phyloP scores from a whole-genome alignment of 2,329 filamentous ascomycete species.

The Alternaria consortialis region DNA sequence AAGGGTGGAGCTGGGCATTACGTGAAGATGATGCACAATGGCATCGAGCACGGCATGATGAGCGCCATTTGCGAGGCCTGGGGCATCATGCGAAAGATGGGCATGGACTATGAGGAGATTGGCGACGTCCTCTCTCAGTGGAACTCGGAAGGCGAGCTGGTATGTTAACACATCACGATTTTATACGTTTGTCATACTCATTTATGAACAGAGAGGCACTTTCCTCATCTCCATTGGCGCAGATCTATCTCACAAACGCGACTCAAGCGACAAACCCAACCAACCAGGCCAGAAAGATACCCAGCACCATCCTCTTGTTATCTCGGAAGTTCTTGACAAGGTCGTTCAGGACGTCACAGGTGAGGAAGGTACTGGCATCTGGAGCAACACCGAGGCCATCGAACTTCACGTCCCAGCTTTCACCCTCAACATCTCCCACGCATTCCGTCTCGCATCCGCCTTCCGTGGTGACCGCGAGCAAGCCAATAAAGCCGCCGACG shows the following conservation, averaged over 20 bases:
- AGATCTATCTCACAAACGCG: slow-evolving; percentile 66
- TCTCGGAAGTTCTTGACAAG: slow-evolving; percentile 72
- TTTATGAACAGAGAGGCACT: slow-evolving; percentile 56
- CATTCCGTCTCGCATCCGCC: slow-evolving; percentile 69
- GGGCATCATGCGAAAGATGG: slow-evolving; percentile 68
- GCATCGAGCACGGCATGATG: slow-evolving; percentile 78
- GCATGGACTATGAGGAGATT: slow-evolving; percentile 68
- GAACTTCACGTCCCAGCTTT: slow-evolving; percentile 69
- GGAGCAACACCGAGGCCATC: slow-evolving; percentile 70
- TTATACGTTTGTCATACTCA: slow-evolving; percentile 2
- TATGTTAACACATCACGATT: slow-evolving; percentile 30
- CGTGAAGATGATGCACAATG: slow-evolving; percentile 80
- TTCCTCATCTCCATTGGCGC: slow-evolving; percentile 71
- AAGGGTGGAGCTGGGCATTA: slow-evolving; percentile 73
- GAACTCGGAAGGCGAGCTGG: slow-evolving; percentile 67
- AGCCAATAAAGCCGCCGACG: slow-evolving; percentile 59
- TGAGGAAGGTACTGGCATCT: slow-evolving; percentile 72
- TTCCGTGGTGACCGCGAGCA: slow-evolving; percentile 65
- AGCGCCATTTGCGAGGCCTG: slow-evolving; percentile 71
- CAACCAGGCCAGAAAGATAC: slow-evolving; percentile 25
- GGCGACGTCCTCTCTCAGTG: slow-evolving; percentile 67
- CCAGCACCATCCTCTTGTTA: slow-evolving; percentile 55
- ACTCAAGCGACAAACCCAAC: slow-evolving; percentile 30
- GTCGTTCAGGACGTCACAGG: slow-evolving; percentile 74
- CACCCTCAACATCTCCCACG: slow-evolving; percentile 70